phyloP scores from a whole-genome alignment of 139 green algal genomes.

The Spirogloea muscicola region DNA sequence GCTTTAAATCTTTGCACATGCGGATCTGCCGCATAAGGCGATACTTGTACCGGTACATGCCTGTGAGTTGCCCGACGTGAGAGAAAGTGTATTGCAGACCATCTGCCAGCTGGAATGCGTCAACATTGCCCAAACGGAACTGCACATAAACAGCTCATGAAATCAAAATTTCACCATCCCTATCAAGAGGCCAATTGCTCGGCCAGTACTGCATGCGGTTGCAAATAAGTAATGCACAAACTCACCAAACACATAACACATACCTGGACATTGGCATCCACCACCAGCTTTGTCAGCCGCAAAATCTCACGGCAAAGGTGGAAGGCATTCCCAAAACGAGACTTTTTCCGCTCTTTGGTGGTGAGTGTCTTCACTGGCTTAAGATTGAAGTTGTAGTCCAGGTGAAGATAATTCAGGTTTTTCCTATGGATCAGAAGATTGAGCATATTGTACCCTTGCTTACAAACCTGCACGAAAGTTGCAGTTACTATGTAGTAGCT shows the following conservation, averaged over 20 bases:
- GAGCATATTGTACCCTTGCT: slow-evolving; percentile 99
- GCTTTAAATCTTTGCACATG: slow-evolving; percentile 92
- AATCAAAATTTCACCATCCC: too few relatives aligned
- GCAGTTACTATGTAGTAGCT: too few relatives aligned
- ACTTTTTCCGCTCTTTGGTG: slow-evolving; percentile 99
- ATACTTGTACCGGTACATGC: slow-evolving; percentile 98
- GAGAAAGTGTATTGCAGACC: slow-evolving; percentile 98
- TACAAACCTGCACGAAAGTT: too few relatives aligned
- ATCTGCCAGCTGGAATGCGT: slow-evolving; percentile 98
- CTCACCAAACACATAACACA: too few relatives aligned
- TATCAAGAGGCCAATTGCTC: too few relatives aligned
- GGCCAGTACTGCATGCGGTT: too few relatives aligned
- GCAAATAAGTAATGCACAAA: too few relatives aligned
- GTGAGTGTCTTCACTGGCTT: slow-evolving; percentile 99
- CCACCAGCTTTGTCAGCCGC: slow-evolving; percentile 94
- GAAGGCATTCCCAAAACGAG: slow-evolving; percentile 98
- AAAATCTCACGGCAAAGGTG: slow-evolving; percentile 98
- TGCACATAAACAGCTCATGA: too few relatives aligned
- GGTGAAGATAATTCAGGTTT: slow-evolving; percentile 97
- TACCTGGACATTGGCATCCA: slow-evolving; percentile 57
- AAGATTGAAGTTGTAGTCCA: slow-evolving; percentile 99
- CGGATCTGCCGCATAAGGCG: slow-evolving; percentile 98
- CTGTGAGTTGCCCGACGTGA: slow-evolving; percentile 98
- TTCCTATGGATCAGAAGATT: slow-evolving; percentile 99
- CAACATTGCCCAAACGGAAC: slow-evolving; percentile 96